Conservation (phyloP, 768 basidiomycete genomes). For the Rhodotorula kratochvilovae region DNA sequence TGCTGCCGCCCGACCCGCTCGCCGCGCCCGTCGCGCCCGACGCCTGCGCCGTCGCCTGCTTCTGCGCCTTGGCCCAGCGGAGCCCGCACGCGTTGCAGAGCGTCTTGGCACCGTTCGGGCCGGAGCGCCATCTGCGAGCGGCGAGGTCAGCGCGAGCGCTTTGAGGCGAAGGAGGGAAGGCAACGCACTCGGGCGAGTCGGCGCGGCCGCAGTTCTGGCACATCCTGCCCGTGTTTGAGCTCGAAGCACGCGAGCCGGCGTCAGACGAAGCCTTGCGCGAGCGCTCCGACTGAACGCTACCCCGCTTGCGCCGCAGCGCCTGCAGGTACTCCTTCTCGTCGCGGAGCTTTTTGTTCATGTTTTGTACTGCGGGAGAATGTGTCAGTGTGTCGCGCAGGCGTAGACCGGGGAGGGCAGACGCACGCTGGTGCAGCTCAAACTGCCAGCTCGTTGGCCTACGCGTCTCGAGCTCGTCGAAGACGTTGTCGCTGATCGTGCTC, state of each 20-base stretch:
- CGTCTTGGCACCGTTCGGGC: constrained; percentile 88
- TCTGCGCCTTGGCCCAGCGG: constrained; percentile 73
- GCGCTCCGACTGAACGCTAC: constrained; percentile 5
- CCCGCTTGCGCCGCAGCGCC: constrained; percentile 14
- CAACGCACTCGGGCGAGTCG: constrained; percentile 30
- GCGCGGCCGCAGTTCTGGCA: constrained; percentile 36
- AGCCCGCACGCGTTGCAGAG: constrained; percentile 94
- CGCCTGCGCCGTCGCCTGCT: background rate
- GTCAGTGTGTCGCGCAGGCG: too few species aligned
- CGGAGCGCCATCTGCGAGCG: constrained; percentile 72
- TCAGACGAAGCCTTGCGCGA: constrained; percentile 23
- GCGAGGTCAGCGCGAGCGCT: background rate
- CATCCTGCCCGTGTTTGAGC: constrained; percentile 6
- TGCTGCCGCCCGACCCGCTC: background rate
- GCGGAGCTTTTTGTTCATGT: constrained; percentile 34
- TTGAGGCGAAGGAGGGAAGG: background rate
- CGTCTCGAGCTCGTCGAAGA: constrained; percentile 73
- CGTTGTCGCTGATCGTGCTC: constrained; percentile 49
- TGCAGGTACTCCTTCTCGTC: constrained; percentile 37
- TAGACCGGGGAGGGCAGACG: background rate
- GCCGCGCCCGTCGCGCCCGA: background rate
- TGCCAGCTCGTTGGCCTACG: constrained; percentile 78
- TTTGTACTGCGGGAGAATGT: constrained; percentile 21
- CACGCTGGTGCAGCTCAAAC: constrained; percentile 49
- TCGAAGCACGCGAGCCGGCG: constrained; percentile 14